Conservation (phyloP, 805 yeast genomes). For the Kodamaea jinghongensis region DNA sequence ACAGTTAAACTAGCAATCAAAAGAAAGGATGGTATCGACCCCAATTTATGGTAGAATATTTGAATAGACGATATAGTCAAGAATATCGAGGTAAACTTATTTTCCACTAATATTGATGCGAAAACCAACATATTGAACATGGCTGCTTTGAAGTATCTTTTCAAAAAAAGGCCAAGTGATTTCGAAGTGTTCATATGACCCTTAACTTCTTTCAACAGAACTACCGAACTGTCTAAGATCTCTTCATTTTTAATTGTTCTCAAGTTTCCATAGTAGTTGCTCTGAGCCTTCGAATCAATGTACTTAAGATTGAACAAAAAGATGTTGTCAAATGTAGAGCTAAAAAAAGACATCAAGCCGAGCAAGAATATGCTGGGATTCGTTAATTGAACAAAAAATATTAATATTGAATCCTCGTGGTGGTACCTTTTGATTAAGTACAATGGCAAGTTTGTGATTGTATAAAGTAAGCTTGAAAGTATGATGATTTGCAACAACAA, state of each 20-base stretch:
- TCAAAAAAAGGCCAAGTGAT: slow-evolving; percentile 19
- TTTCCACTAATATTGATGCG: slow-evolving; percentile 15
- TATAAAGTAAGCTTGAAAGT: slow-evolving; percentile 8
- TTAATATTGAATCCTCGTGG: slow-evolving; percentile 4
- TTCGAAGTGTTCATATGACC: slow-evolving; percentile 15
- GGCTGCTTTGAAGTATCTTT: slow-evolving; percentile 15
- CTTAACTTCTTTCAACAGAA: slow-evolving; percentile 4
- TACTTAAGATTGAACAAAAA: slow-evolving; percentile 19
- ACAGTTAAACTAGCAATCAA: slow-evolving; percentile 35
- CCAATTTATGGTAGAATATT: slow-evolving; percentile 43
- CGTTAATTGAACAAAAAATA: slow-evolving; percentile 7
- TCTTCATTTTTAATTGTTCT: slow-evolving; percentile 8
- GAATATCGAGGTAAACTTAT: slow-evolving; percentile 36
- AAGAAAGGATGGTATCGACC: slow-evolving; percentile 42
- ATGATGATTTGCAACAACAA: slow-evolving; percentile 2
- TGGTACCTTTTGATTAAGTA: slow-evolving; percentile 3
- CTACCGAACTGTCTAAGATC: slow-evolving; percentile 2
- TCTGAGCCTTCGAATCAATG: slow-evolving; percentile 14
- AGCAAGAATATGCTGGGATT: slow-evolving; percentile 19
- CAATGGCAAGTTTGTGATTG: slow-evolving; percentile 10
- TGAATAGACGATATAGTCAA: slow-evolving; percentile 44
- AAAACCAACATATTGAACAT: slow-evolving; percentile 31
- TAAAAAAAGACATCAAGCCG: slow-evolving; percentile 17
- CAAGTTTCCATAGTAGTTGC: slow-evolving; percentile 10
- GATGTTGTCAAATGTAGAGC: slow-evolving; percentile 14